Base-by-base conservation (phyloP, 1,284 basidiomycete genomes). In the Pseudomicrostroma phylloplanum region DNA sequence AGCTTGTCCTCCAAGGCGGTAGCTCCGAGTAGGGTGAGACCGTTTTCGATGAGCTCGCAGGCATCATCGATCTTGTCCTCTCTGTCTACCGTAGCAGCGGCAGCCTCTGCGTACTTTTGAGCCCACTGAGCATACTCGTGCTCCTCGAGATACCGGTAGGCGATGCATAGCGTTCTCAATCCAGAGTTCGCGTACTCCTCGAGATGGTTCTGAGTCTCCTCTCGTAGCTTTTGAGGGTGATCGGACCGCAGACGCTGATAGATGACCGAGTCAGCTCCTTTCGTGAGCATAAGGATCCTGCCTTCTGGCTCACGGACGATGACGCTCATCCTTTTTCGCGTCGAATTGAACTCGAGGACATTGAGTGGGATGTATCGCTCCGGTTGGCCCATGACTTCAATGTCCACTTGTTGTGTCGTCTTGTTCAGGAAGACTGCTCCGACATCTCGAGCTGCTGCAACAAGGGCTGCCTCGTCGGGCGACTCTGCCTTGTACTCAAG, bases 1-100 rank as follows among this genome's bases (percentile, higher is more conserved):
- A 97, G 81, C 83, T 96, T 96, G 80, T 97, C 94, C 80, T 98
- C 93, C 58, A 98, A 81, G 1, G 93, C 93, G 0, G 94, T 97
- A 1, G 93, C 94, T 0, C 94, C 93, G 2, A 98, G 83, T 59
- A 98, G 88, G 17, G 82, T 80, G 56, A 98, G 81, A 41, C 86
- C 86, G 74, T 89, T 86, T 78, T 98, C 93, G 69, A 97, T 86
- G 70, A 85, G 73, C 65, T 91, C 90, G 70, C 86, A 88, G 1
- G 90, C 90, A 80, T 87, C 88, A 66, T 96, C 93, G 54, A 97
- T 87, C 79, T 89, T 88, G 73, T 91, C 91, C 48, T 96, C 93
- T 54, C 94, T 84, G 65, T 92, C 88, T 55, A 85, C 84, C 49
- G 88, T 83, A 13, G 89, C 83, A 42, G 86, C 87, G 23, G 85